Percentiles rank a stretch among this genome's conserved stretches.
phyloP scores from a whole-genome alignment of 1,284 basidiomycete species.

The Apiotrichum siamense region DNA sequence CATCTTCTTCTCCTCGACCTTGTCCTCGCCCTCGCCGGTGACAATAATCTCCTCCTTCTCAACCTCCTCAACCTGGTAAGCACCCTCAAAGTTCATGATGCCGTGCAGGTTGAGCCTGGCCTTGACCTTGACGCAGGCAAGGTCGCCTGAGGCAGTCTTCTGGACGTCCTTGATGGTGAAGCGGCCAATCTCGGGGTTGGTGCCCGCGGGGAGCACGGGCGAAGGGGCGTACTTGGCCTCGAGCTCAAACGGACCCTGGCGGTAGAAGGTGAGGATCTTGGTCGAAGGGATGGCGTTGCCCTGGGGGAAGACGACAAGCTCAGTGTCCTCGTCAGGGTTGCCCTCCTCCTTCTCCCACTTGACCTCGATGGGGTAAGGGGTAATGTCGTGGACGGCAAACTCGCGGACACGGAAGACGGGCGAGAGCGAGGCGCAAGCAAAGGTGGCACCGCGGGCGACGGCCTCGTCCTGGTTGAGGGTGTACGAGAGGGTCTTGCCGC shows the following conservation, averaged over 20 bases:
- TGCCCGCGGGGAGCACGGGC: slow-evolving; percentile 60
- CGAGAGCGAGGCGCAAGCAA: slow-evolving; percentile 87
- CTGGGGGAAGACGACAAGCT: slow-evolving; percentile 75
- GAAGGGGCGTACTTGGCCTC: slow-evolving; percentile 74
- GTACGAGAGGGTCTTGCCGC: slow-evolving; percentile 65
- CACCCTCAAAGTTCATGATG: slow-evolving; percentile 73
- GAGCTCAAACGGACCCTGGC: slow-evolving; percentile 76
- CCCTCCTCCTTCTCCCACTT: slow-evolving; percentile 68
- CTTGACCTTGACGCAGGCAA: slow-evolving; percentile 79
- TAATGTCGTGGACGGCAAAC: slow-evolving; percentile 77
- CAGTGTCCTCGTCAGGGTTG: slow-evolving; percentile 79
- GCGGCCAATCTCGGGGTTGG: slow-evolving; percentile 75
- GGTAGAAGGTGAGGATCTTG: slow-evolving; percentile 90
- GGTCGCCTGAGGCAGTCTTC: slow-evolving; percentile 61
- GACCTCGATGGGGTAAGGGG: slow-evolving; percentile 78
- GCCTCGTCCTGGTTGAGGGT: slow-evolving; percentile 96
- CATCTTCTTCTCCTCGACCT: slow-evolving; percentile 63
- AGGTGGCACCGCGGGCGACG: slow-evolving; percentile 84
- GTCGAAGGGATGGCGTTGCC: slow-evolving; percentile 81
- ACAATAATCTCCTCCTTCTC: slow-evolving; percentile 61
- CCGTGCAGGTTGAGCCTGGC: slow-evolving; percentile 78
- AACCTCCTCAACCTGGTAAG: slow-evolving; percentile 69
- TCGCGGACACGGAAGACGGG: slow-evolving; percentile 94
- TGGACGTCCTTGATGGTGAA: slow-evolving; percentile 73
- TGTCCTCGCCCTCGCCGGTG: slow-evolving; percentile 49